These are phyloP conservation scores for Pulveroboletus ravenelii DNA, from an alignment of 768 basidiomycete genomes.

Conservation along the genomic window DNA sequence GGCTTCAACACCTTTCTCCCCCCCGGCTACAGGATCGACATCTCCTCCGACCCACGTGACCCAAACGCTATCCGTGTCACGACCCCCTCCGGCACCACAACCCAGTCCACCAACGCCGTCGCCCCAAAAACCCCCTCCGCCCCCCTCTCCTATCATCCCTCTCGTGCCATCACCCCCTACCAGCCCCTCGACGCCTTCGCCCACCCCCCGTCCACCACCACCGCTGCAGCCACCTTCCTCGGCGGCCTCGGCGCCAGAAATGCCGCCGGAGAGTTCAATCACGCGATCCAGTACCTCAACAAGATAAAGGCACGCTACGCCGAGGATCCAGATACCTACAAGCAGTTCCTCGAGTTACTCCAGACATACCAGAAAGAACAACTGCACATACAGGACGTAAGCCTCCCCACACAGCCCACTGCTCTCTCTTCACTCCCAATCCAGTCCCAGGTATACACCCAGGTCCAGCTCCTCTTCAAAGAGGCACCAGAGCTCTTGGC, in stretches of 20 bases:
- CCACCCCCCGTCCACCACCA: slow-evolving; percentile 47
- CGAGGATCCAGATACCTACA: slow-evolving; percentile 88
- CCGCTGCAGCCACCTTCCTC: slow-evolving; percentile 62
- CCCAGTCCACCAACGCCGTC: slow-evolving; percentile 49
- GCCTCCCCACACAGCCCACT: slow-evolving; percentile 22
- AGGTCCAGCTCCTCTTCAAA: slow-evolving; percentile 78
- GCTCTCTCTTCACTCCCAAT: slow-evolving; percentile 3
- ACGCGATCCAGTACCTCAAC: slow-evolving; percentile 96
- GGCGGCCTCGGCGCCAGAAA: slow-evolving; percentile 52
- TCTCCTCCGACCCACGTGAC: slow-evolving; percentile 65
- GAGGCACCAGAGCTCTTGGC: slow-evolving; percentile 73
- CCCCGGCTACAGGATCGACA: slow-evolving; percentile 89
- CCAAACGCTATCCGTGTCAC: slow-evolving; percentile 77
- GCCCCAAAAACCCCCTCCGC: slow-evolving; percentile 26
- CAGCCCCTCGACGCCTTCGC: slow-evolving; percentile 34
- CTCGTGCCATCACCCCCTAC: slow-evolving; percentile 56
- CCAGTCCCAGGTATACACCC: slow-evolving; percentile 72
- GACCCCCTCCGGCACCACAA: slow-evolving; percentile 69
- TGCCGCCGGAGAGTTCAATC: slow-evolving; percentile 71
- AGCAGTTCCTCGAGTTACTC: slow-evolving; percentile 83
- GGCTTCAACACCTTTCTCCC: slow-evolving; percentile 98
- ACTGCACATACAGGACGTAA: slow-evolving; percentile 63
- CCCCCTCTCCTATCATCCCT: slow-evolving; percentile 24
- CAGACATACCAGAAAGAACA: slow-evolving; percentile 87
- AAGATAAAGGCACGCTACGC: slow-evolving; percentile 93